Conservation (phyloP, 2,329 filamentous ascomycete species). For the Tolypocladium sp. region DNA sequence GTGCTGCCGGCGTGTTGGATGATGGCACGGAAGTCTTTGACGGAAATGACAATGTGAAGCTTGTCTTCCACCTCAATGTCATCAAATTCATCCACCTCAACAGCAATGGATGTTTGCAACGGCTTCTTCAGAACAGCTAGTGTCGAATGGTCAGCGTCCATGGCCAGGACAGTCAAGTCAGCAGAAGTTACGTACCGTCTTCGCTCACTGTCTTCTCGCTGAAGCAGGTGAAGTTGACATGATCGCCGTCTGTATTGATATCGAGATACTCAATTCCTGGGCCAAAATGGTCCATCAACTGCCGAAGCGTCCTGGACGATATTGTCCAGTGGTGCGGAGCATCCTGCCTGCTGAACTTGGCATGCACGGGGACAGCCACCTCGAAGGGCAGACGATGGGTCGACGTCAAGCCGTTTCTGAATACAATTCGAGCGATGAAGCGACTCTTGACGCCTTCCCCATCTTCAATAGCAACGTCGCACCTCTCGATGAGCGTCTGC, state of each 20-base stretch:
- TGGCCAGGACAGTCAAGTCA: not conserved
- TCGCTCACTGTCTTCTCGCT: slow-evolving; percentile 69
- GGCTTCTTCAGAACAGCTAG: slow-evolving; percentile 72
- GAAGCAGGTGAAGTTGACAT: slow-evolving; percentile 72
- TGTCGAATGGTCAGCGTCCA: slow-evolving; percentile 17
- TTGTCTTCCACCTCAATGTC: slow-evolving; percentile 65
- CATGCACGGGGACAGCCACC: slow-evolving; percentile 62
- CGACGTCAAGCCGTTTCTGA: slow-evolving; percentile 67
- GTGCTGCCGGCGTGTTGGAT: slow-evolving; percentile 65
- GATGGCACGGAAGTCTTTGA: slow-evolving; percentile 76
- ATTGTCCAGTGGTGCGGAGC: slow-evolving; percentile 66
- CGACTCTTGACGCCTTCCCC: slow-evolving; percentile 62
- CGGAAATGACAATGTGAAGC: slow-evolving; percentile 70
- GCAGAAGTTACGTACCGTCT: slow-evolving; percentile 21
- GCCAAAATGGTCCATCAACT: slow-evolving; percentile 73
- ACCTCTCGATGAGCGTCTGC: slow-evolving; percentile 63
- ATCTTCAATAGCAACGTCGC: slow-evolving; percentile 66
- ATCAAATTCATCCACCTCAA: slow-evolving; percentile 70
- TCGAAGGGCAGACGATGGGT: slow-evolving; percentile 72
- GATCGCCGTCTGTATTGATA: slow-evolving; percentile 63
- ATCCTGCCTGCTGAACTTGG: slow-evolving; percentile 59
- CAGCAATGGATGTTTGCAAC: slow-evolving; percentile 68
- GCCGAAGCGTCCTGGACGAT: slow-evolving; percentile 59
- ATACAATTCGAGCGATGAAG: slow-evolving; percentile 64
- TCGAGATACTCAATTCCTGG: slow-evolving; percentile 74